A percentile compares a stretch with the other conserved stretches of the same genome.
Evolutionary conservation across 1,284 basidiomycete species (phyloP).

Genomic region (Tilletia setariae): DNA sequence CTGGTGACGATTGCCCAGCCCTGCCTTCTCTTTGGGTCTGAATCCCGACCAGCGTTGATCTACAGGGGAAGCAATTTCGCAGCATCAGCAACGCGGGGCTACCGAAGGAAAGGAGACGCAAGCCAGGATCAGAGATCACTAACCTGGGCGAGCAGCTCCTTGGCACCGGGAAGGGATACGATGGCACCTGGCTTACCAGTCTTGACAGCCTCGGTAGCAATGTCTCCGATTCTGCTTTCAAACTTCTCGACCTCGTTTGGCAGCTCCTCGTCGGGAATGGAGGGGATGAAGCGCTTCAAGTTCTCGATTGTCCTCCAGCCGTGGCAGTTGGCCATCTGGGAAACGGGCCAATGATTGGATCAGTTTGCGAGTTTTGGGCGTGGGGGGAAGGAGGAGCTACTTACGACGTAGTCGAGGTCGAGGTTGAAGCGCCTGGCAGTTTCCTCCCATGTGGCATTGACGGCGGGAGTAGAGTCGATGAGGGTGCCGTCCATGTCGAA

Average conservation of each 20-base stretch:
- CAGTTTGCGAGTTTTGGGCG: too few species aligned
- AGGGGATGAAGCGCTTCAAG: conserved; percentile 44
- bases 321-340: conserved; percentile 28
- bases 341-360: background rate
- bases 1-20: conserved; percentile 54
- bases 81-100: too few species aligned
- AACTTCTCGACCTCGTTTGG: conserved; percentile 40
- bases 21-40: conserved; percentile 23
- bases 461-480: conserved; percentile 51
- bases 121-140: background rate
- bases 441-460: conserved; percentile 48
- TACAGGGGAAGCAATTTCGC: too few species aligned
- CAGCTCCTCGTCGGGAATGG: conserved; percentile 36
- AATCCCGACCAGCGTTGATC: conserved; percentile 31
- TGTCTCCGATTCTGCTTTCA: conserved; percentile 46
- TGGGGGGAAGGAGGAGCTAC: background rate
- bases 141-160: conserved; percentile 34
- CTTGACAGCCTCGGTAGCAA: conserved; percentile 33
- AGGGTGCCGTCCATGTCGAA: conserved; percentile 55
- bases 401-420: conserved; percentile 45
- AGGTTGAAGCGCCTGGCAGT: conserved; percentile 46
- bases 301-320: conserved; percentile 52
- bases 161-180: conserved; percentile 50
- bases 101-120: too few species aligned
- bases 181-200: conserved; percentile 36